These are phyloP conservation scores for Trichosporon inkin DNA, from an alignment of 1,284 basidiomycete species.

Conservation along the genomic window DNA sequence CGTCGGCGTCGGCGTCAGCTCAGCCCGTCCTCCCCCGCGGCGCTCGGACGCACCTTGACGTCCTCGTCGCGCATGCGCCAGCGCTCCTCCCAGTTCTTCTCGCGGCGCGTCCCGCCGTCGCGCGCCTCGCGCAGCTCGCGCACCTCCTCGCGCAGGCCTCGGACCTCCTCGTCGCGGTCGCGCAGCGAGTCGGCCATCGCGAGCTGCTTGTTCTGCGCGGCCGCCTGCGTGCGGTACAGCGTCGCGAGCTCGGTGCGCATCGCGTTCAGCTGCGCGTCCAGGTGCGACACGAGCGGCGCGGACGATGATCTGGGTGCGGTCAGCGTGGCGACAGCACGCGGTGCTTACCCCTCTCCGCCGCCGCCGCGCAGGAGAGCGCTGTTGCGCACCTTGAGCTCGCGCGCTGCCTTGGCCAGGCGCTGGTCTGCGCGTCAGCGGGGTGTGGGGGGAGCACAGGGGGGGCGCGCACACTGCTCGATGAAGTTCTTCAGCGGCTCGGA, in stretches of 20 bases:
- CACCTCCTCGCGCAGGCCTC: slow-evolving; percentile 77
- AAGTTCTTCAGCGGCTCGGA: slow-evolving; percentile 65
- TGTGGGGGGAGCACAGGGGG: neutral
- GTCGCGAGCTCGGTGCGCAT: slow-evolving; percentile 84
- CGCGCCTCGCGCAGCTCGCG: slow-evolving; percentile 75
- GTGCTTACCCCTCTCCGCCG: slow-evolving; percentile 59
- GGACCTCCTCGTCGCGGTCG: slow-evolving; percentile 82
- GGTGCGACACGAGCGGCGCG: slow-evolving; percentile 67
- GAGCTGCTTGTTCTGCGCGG: slow-evolving; percentile 80
- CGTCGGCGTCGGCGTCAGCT: neutral
- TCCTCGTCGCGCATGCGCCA: slow-evolving; percentile 85
- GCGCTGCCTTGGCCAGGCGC: slow-evolving; percentile 80
- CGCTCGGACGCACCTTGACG: slow-evolving; percentile 63
- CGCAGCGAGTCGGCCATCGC: slow-evolving; percentile 90
- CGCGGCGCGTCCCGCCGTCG: slow-evolving; percentile 32
- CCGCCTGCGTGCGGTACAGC: slow-evolving; percentile 89
- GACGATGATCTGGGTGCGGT: slow-evolving; percentile 4
- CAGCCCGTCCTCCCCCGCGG: neutral
- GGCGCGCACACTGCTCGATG: slow-evolving; percentile 73
- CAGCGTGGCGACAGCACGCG: neutral
- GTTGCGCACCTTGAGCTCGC: slow-evolving; percentile 83
- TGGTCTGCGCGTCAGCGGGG: slow-evolving; percentile 59
- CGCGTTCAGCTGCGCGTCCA: slow-evolving; percentile 87
- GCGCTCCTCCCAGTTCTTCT: slow-evolving; percentile 69
- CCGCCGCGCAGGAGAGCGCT: slow-evolving; percentile 61